Conservation (phyloP, 78 protist species). For the Capsaspora owczarzaki region DNA sequence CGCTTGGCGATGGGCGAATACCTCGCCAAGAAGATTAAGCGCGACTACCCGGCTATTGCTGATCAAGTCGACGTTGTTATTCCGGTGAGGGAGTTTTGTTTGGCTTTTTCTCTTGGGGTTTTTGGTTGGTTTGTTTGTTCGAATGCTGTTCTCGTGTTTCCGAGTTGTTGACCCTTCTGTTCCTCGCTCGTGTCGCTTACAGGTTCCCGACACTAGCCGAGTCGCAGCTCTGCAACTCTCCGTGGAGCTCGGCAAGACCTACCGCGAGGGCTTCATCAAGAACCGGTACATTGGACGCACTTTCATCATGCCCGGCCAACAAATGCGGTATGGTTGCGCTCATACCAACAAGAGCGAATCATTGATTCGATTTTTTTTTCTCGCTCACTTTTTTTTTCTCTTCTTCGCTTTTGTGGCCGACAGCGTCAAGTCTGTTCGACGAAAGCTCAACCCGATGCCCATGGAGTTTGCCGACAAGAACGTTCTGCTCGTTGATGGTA, state of each 20-base stretch:
- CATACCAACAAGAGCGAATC: neutral
- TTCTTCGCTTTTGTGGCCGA: neutral
- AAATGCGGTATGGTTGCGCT: conserved; percentile 6
- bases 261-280: conserved; percentile 52
- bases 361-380: neutral
- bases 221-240: conserved; percentile 27
- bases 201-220: conserved; percentile 45
- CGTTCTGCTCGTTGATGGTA: conserved; percentile 26
- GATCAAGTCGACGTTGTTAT: conserved; percentile 39
- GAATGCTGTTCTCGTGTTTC: no score
- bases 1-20: conserved; percentile 36
- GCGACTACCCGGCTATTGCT: no score
- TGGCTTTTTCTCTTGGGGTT: no score
- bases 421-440: conserved; percentile 36
- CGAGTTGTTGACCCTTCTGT: no score
- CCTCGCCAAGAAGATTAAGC: conserved; percentile 19
- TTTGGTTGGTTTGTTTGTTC: no score
- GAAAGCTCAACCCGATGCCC: conserved; percentile 24
- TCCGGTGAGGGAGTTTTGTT: no score
- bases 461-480: conserved; percentile 28
- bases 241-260: neutral
- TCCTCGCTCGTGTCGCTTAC: no score
- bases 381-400: no score
- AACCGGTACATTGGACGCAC: conserved; percentile 46
- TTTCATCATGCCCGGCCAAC: conserved; percentile 47